Evolutionary conservation across 108 stramenopile genomes (phyloP).

Genomic region (Pseudonitzschia pungens): DNA sequence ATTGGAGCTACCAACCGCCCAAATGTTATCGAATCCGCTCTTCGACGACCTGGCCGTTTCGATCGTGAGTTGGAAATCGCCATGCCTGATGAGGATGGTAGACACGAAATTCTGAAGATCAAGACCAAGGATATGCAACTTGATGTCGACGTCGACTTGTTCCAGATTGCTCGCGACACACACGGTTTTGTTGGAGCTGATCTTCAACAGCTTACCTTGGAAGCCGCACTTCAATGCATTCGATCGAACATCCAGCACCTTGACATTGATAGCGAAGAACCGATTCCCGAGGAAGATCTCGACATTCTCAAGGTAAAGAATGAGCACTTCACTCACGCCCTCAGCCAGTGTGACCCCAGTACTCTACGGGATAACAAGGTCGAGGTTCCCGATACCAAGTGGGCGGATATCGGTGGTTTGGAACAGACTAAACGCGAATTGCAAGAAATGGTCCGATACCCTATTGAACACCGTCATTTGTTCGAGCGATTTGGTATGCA

Average conservation of each 20-base stretch:
- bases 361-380: conserved; percentile 93
- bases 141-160: conserved; percentile 78
- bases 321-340: conserved; percentile 91
- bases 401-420: conserved; percentile 98
- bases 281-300: conserved; percentile 72
- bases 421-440: conserved; percentile 99
- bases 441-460: conserved; percentile 98
- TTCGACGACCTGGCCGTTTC: conserved; percentile 96
- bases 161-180: conserved; percentile 91
- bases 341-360: conserved; percentile 87
- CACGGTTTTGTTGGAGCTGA: conserved; percentile 99
- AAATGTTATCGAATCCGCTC: conserved; percentile 94
- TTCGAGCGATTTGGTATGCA: conserved; percentile 98
- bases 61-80: conserved; percentile 97
- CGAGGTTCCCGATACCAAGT: conserved; percentile 94
- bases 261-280: conserved; percentile 85
- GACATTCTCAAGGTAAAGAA: conserved; percentile 83
- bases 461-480: conserved; percentile 95
- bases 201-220: conserved; percentile 93
- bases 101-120: conserved; percentile 94
- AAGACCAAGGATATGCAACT: conserved; percentile 95
- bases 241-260: conserved; percentile 82
- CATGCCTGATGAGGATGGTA: conserved; percentile 98
- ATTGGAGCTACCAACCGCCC: conserved; percentile 98
- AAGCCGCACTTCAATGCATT: conserved; percentile 95